Base-by-base conservation (phyloP, 495 filamentous ascomycete species). In the Aspergillus taichungensis region DNA sequence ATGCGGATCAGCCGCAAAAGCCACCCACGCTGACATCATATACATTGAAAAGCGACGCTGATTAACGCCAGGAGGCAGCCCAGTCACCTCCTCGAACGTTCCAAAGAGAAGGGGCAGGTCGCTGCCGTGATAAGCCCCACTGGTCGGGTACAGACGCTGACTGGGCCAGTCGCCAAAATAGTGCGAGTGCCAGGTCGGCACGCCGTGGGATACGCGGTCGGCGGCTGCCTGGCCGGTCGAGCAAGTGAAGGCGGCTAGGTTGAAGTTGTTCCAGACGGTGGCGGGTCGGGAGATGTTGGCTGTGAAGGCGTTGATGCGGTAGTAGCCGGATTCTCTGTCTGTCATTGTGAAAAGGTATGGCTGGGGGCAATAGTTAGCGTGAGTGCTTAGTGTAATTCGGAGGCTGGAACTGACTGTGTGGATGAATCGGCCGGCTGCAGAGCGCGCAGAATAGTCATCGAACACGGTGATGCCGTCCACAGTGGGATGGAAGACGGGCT, bases 91-190 rank as follows among this genome's bases (percentile, higher is more conserved):
- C 40, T 49, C 53, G 14, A 62, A 53, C 3, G 55, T 72, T 2
- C 72, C 74, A 43, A 75, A 76, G 7, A 78, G 41, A 57, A 77
- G 66, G 13, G 69, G 59, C 37, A 78, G 37, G 29, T 80, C 73
- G 13, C 46, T 40, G 8, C 62, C 67, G 49, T 79, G 76, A 49
- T 68, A 76, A 1, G 72, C 64, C 3, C 70, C 70, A 34, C 64
- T 69, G 13, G 53, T 57, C 1, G 68, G 67, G 33, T 68, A 68
- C 14, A 77, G 55, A 6, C 55, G 53, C 9, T 66, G 59, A 48
- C 73, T 75, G 1, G 64, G 57, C 56, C 69, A 79, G 38, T 68
- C 65, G 6, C 65, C 73, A 35, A 71, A 67, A 46, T 74, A 79
- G 34, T 72, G 67, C 46, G 71, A 77, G 13, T 66, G 65, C 73